phyloP scores from a whole-genome alignment of 2,329 filamentous ascomycete genomes.

The Cadophora sp. region DNA sequence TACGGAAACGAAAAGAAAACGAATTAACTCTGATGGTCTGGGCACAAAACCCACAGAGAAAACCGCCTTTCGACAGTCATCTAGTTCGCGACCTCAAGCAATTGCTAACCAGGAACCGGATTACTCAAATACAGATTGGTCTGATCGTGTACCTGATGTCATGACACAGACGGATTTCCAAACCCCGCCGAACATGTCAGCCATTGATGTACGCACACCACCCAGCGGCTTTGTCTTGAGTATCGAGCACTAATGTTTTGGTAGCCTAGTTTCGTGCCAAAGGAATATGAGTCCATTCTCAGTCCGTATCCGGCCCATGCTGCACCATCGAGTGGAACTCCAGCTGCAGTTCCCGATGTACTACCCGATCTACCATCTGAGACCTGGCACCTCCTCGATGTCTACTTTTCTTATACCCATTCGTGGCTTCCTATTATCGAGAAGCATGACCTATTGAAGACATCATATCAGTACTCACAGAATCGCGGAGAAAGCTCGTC shows the following conservation, averaged over 20 bases:
- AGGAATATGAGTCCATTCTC: slow-evolving; percentile 34
- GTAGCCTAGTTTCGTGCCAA: not conserved
- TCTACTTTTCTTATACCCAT: slow-evolving; percentile 79
- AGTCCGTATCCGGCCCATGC: slow-evolving; percentile 29
- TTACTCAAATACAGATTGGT: slow-evolving; percentile 15
- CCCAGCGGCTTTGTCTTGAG: not conserved
- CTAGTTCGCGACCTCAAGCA: not conserved
- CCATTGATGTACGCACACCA: slow-evolving; percentile 19
- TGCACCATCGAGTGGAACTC: slow-evolving; percentile 24
- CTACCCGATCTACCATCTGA: slow-evolving; percentile 42
- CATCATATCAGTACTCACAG: slow-evolving; percentile 44
- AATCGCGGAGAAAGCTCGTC: slow-evolving; percentile 23
- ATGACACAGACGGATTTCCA: slow-evolving; percentile 19
- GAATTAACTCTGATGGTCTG: slow-evolving; percentile 36
- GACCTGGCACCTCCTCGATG: slow-evolving; percentile 62
- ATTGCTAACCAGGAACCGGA: slow-evolving; percentile 5
- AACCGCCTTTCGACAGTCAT: not conserved
- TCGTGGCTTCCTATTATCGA: slow-evolving; percentile 79
- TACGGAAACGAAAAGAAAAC: slow-evolving; percentile 40
- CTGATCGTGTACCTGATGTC: slow-evolving; percentile 10
- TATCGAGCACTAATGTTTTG: not conserved
- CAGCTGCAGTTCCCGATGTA: slow-evolving; percentile 19
- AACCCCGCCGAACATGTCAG: slow-evolving; percentile 12
- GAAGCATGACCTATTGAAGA: slow-evolving; percentile 55
- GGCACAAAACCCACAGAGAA: slow-evolving; percentile 19